Evolutionary conservation across 306 rosid species (phyloP).

Genomic region (Leucaena leucocephala): DNA sequence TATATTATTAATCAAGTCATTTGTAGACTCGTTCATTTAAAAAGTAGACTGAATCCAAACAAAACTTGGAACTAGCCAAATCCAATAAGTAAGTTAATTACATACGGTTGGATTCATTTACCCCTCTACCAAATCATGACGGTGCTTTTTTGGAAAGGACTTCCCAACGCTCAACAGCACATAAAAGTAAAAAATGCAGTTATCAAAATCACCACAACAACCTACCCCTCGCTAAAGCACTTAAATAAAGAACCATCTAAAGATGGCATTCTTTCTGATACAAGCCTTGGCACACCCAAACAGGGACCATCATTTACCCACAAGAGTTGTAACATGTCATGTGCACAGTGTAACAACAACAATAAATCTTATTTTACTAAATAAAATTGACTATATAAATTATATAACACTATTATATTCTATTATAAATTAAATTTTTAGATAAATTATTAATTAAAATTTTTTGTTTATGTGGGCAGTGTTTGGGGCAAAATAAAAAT

Average conservation of each 20-base stretch:
- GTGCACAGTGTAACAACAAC: neutral
- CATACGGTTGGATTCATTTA: neutral
- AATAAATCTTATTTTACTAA: too few relatives aligned
- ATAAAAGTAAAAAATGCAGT: neutral
- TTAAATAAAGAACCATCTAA: neutral
- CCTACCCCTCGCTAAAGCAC: neutral
- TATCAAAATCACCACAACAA: neutral
- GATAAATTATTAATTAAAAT: too few relatives aligned
- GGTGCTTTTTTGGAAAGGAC: neutral
- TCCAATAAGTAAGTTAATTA: too few relatives aligned
- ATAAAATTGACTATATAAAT: too few relatives aligned
- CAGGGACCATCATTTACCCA: neutral
- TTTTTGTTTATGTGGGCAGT: too few relatives aligned
- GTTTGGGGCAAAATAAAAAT: too few relatives aligned
- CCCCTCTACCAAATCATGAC: neutral
- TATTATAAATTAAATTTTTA: too few relatives aligned
- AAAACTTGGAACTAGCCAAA: neutral
- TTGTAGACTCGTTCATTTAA: neutral
- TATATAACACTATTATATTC: too few relatives aligned
- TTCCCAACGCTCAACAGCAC: neutral
- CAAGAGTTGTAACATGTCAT: neutral
- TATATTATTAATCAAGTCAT: neutral
- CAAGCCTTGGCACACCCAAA: neutral
- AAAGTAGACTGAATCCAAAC: neutral
- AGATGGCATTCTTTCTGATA: neutral